Conservation (phyloP, 2,329 filamentous ascomycete genomes). For the Pseudovirgaria hyperparasitica region DNA sequence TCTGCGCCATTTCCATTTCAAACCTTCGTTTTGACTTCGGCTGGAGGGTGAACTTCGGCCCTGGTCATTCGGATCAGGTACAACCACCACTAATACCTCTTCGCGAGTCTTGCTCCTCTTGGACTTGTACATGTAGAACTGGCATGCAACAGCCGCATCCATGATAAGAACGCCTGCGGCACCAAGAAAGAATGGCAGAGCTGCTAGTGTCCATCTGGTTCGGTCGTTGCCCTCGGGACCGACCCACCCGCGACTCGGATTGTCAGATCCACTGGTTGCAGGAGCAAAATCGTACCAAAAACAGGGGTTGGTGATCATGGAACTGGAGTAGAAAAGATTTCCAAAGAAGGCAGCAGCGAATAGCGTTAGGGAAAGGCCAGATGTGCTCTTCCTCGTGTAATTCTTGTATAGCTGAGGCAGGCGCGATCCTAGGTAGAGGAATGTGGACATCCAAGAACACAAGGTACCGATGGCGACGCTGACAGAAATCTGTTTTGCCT, state of each 20-base stretch:
- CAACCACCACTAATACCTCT: conserved; percentile 32
- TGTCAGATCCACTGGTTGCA: conserved; percentile 41
- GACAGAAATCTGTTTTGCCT: conserved; percentile 9
- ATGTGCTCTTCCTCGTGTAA: conserved; percentile 47
- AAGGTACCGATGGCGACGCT: conserved; percentile 26
- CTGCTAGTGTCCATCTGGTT: conserved; percentile 42
- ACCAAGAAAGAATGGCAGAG: conserved; percentile 52
- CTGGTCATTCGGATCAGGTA: conserved; percentile 30
- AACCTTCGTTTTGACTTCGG: conserved; percentile 10
- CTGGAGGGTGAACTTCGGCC: conserved; percentile 14
- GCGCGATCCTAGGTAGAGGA: conserved; percentile 25
- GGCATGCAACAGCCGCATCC: conserved; percentile 49
- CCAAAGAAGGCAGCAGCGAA: conserved; percentile 56
- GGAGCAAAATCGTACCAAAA: conserved; percentile 44
- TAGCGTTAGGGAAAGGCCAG: conserved; percentile 48
- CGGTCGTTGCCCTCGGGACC: conserved; percentile 41
- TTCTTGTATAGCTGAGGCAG: conserved; percentile 54
- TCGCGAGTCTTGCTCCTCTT: conserved; percentile 11
- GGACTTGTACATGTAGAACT: conserved; percentile 49
- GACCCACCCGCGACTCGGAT: conserved; percentile 52
- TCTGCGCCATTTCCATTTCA: conserved; percentile 40
- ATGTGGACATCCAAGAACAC: conserved; percentile 31
- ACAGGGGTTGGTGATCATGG: conserved; percentile 49
- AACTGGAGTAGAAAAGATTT: conserved; percentile 54
- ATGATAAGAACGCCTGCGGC: conserved; percentile 50